These are phyloP conservation scores for Stagonosporopsis chrysanthemi DNA, from an alignment of 2,329 filamentous ascomycete species.

Conservation along the genomic window DNA sequence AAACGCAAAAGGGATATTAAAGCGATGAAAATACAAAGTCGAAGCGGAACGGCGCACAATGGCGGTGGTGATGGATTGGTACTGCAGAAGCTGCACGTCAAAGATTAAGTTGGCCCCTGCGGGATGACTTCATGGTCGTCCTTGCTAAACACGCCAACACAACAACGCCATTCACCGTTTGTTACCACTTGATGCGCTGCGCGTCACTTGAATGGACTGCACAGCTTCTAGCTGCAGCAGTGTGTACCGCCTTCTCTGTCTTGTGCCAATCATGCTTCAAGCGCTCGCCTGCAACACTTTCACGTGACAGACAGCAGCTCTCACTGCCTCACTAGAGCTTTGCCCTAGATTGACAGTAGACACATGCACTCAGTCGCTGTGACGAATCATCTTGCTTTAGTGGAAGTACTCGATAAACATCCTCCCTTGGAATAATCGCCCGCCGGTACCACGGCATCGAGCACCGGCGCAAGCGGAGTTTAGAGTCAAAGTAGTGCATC, in stretches of 20 bases:
- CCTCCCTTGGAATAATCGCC: background rate
- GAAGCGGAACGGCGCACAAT: conserved; percentile 24
- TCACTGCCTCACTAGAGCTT: background rate
- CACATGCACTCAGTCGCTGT: background rate
- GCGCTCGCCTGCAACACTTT: background rate
- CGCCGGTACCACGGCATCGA: conserved; percentile 6
- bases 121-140: conserved; percentile 15
- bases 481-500: conserved; percentile 4
- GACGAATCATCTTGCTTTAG: background rate
- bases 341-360: background rate
- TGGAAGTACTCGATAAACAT: background rate
- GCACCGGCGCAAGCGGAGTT: conserved; percentile 21
- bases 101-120: conserved; percentile 24
- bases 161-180: conserved; percentile 1
- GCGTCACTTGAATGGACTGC: background rate
- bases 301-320: conserved; percentile 11
- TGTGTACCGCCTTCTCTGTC: background rate
- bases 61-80: conserved; percentile 21
- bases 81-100: conserved; percentile 18
- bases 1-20: conserved; percentile 7
- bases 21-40: conserved; percentile 12
- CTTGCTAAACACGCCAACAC: conserved; percentile 19
- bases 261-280: background rate
- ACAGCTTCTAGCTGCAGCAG: background rate
- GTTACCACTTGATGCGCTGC: background rate